Evolutionary conservation across 2,329 filamentous ascomycete genomes (phyloP), one percentile per base, ranked within the genome.

Genomic region (Fusarium siculi): DNA sequence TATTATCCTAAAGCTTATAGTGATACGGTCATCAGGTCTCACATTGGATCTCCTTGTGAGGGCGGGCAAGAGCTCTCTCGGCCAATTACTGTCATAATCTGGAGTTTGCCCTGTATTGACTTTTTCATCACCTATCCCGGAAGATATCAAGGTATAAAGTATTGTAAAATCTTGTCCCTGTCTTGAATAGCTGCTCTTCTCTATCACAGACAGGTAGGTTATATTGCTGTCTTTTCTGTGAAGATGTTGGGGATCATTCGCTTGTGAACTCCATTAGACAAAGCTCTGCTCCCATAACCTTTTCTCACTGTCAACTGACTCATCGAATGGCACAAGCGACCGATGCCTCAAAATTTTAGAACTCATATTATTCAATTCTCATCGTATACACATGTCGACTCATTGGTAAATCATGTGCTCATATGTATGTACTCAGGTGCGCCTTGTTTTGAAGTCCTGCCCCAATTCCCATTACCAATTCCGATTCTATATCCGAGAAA

Each of bases 381-480:
- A n/a, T 28, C 32, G 3, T n/a, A 34, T 10, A n/a, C 23, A 49
- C 15, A 36, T 15, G 14, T 1, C 10, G 18, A 36, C 32, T 57
- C 23, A 18, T 42, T 5, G 11, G 9, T 25, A 16, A 40, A 56
- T 19, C 16, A 28, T 56, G 30, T 66, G 49, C 36, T 54, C 36
- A 43, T 71, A 21, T 32, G 39, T 32, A 53, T 71, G 21, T 63
- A 67, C 46, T 47, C 36, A 44, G 18, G 43, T 42, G 15, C 53
- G 28, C 54, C 42, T 25, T 55, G 25, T 58, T n/a, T 43, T 36
- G 9, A n/a, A n/a, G 32, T 44, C 55, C 34, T 44, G 6, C 39
- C n/a, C 28, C 49, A 43, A 32, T 60, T 21, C n/a, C 36, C 50
- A 61, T 58, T 55, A 50, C 42, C 32, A 36, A 63, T 37, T 64